Evolutionary conservation across 1,284 basidiomycete genomes (phyloP), one percentile per base, ranked within the genome.

Genomic region (Phaffia rhodozyma): DNA sequence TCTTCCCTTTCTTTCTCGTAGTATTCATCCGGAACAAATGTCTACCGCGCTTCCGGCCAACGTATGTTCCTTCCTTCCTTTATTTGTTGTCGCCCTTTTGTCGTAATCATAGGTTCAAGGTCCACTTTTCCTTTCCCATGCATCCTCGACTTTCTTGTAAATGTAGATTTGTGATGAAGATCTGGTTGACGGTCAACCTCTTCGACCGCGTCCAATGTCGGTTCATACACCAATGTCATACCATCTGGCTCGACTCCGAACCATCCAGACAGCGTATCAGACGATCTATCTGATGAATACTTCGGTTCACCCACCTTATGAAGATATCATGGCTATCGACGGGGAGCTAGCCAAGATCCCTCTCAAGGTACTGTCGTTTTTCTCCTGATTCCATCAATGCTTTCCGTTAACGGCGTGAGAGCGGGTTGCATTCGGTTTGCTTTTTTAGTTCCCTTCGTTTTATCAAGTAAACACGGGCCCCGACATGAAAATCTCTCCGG

Each of bases 11-110:
- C 75, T 72, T 62, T 71, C 71, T 16, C 73, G 71, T 32, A 74
- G 72, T 62, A 75, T 77, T 34, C 75, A 76, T 53, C 75, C 75
- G 30, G 75, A 77, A 69, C 75, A 76, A 60, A 77, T 77, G 69
- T 75, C 75, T 62, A 75, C 75, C 9, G 75, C 75, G 3, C 66
- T 76, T 0, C 76, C 76, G 0, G 72, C 74, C 0, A 77, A 77
- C 62, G 67, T 68, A 52, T 27, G 64, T 55, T 20, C 30, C 13
- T 6, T 32, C n/a, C 21, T 13, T 53, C 18, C 34, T 23, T 58
- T 34, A 2, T 32, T 16, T 30, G 9, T 34, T 34, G 5, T 34
- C 9, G 32, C 43, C 29, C 34, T 43, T 29, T n/a, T 3, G 60
- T 18, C 34, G 2, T 7, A 43, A 16, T 11, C 38, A 34, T 5